Evolutionary conservation across 2,329 filamentous ascomycete genomes (phyloP), one percentile per base, ranked within the genome.

Genomic region (Paradendryphiella salina): DNA sequence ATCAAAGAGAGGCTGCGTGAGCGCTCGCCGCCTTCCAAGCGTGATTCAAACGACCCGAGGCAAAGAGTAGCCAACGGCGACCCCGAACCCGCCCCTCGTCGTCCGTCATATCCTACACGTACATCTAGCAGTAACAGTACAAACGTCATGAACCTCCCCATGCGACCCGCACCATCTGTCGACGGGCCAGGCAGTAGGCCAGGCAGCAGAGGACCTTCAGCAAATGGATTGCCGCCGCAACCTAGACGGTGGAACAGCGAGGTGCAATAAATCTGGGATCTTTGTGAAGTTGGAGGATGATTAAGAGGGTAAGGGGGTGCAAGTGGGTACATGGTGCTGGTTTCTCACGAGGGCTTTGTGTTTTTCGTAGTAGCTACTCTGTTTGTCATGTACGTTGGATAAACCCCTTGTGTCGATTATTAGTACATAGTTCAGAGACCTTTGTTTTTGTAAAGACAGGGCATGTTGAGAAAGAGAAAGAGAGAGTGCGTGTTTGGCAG

Each of bases 81-180:
- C 20, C 38, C 54, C 4, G 56, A 56, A n/a, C 40, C 60, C 34
- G 66, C 60, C 37, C 67, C 71, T 26, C 66, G 69, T 18, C 66
- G 75, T 15, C 76, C 76, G 15, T 54, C 66, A 28, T 77, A 75
- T 52, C 76, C 76, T 1, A 60, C 65, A 11, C 66, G 77, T 33
- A 78, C 76, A 17, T 75, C 72, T 23, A 79, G 77, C 58, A 70
- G 73, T 21, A 59, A 64, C 56, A 66, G 66, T 21, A 56, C 66
- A 21, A 67, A 73, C 50, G 64, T 67, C 31, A 74, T 78, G 72
- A 74, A 73, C 32, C 64, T 79, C 6, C 77, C 77, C 9, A 77
- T 79, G 35, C 67, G 77, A 49, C 76, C 76, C 34, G 76, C 75
- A 20, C 75, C 75, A 4, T 64, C 71, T 15, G 61, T 52, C 13